Evolutionary conservation across 176 grass and related monocot species (phyloP), one percentile per base, ranked within the genome.

Genomic region (Aegilops speltoides): DNA sequence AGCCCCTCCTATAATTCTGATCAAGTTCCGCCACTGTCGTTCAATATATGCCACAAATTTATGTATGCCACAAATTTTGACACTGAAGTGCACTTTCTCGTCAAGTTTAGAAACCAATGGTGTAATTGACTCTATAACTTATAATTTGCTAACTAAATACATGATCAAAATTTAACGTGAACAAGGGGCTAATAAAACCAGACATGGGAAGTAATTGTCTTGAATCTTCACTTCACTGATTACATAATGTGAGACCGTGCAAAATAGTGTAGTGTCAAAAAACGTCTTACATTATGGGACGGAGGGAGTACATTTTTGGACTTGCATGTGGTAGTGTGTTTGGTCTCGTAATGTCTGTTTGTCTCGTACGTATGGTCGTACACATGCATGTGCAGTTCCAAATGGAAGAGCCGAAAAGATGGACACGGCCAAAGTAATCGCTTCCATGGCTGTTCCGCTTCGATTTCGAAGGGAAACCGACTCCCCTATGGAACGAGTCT

Each of bases 381-480:
- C 37, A 29, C 63, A 37, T 54, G 70, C 45, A 25, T 56, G 24
- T 33, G 36, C 8, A 71, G 86, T 77, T 83, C 64, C 87, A 40
- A 10, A 32, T 85, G 82, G 68, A 59, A 68, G 5, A 4, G 45
- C 13, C 45, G 13, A 48, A 48, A 48, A 57, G 57, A 14, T 67
- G 54, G 87, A 56, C 76, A 62, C 65, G n/a, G 76, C 83, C 34
- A n/a, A 65, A 57, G 40, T 33, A 62, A 2, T 72, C 37, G 45
- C 61, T 66, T 61, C 8, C 56, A 15, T n/a, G 33, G n/a, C 73
- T 64, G 15, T 25, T 70, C 64, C 15, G 38, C 22, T 66, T 16
- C 40, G 81, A 71, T 68, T 88, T 77, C 54, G 19, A 1, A 7
- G 54, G 7, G 54, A 59, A 59, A 20, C 54, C 54, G 7, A 59